A percentile compares a stretch with the other conserved stretches of the same genome.
Evolutionary conservation across 352 stramenopile genomes (phyloP).

Genomic region (Peronospora destructor): DNA sequence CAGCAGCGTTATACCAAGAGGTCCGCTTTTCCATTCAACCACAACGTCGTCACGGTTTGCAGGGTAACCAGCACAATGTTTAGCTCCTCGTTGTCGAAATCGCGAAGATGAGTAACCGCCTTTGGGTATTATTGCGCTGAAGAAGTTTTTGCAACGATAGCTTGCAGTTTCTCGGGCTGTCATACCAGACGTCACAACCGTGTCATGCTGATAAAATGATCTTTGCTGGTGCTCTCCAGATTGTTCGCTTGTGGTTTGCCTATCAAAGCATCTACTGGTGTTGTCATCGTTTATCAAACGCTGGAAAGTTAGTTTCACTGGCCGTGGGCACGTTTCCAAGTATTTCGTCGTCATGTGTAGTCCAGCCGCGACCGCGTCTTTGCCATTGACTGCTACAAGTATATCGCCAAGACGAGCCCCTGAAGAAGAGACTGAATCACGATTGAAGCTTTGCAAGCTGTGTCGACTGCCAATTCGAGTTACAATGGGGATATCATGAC

Average conservation of each 20-base stretch:
- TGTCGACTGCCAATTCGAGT: slow-evolving; percentile 19
- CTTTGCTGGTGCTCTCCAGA: slow-evolving; percentile 10
- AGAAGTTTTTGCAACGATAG: slow-evolving; percentile 18
- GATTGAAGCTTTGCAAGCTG: neutral
- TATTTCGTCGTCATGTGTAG: slow-evolving; percentile 34
- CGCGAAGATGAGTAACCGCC: slow-evolving; percentile 1
- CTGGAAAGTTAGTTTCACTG: slow-evolving; percentile 51
- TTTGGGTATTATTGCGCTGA: slow-evolving; percentile 8
- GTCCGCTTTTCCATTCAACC: slow-evolving; percentile 43
- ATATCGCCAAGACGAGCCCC: slow-evolving; percentile 38
- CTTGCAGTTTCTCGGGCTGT: slow-evolving; percentile 10
- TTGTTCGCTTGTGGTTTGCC: slow-evolving; percentile 18
- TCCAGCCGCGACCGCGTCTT: slow-evolving; percentile 39
- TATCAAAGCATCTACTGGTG: slow-evolving; percentile 6
- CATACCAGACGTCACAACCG: slow-evolving; percentile 3
- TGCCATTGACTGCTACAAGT: slow-evolving; percentile 49
- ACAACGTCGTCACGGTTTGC: slow-evolving; percentile 21
- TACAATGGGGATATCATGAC: slow-evolving; percentile 43
- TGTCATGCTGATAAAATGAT: slow-evolving; percentile 8
- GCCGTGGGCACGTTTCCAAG: slow-evolving; percentile 27
- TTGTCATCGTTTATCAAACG: slow-evolving; percentile 24
- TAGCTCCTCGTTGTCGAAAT: slow-evolving; percentile 3
- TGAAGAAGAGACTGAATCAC: slow-evolving; percentile 6
- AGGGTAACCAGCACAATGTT: neutral
- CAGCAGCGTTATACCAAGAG: slow-evolving; percentile 46